A percentile compares a stretch with the other conserved stretches of the same genome.
Conservation (phyloP, 176 grass and related monocot genomes). For the Alloteropsis semialata region DNA sequence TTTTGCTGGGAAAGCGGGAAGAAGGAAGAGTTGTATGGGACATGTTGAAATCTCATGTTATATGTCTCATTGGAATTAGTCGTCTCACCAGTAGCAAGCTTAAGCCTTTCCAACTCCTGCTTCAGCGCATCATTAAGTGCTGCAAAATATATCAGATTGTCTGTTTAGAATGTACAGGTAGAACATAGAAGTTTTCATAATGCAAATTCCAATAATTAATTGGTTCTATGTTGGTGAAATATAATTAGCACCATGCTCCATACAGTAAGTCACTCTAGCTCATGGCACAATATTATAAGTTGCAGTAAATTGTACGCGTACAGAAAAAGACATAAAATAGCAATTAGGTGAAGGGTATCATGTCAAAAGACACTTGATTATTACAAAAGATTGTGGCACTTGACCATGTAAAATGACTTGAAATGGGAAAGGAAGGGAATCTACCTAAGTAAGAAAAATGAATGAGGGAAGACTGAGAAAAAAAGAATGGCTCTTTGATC, state of each 20-base stretch:
- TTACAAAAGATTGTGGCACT: constrained; percentile 19
- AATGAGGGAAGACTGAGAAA: not conserved
- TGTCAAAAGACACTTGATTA: not conserved
- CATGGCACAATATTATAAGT: not conserved
- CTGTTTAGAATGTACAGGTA: not conserved
- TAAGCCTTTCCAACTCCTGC: constrained; percentile 96
- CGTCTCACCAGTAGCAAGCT: constrained; percentile 82
- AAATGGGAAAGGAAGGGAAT: constrained; percentile 1
- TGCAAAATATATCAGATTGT: constrained; percentile 39
- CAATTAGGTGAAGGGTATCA: not conserved
- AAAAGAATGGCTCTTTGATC: not conserved
- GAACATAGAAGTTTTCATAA: not conserved
- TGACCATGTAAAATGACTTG: not conserved
- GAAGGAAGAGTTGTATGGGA: constrained; percentile 76
- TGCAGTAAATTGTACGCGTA: not conserved
- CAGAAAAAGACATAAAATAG: constrained; percentile 4
- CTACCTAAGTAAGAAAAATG: constrained; percentile 1
- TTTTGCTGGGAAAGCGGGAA: constrained; percentile 59
- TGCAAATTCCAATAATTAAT: constrained; percentile 12
- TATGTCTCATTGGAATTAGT: constrained; percentile 59
- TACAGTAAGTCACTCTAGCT: not conserved
- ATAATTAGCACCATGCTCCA: not conserved
- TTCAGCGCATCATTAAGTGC: constrained; percentile 93
- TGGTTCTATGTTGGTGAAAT: not conserved
- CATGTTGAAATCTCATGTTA: constrained; percentile 73